Evolutionary conservation across 1,139 yeast genomes (phyloP).

Genomic region (Candida glucosophila): DNA sequence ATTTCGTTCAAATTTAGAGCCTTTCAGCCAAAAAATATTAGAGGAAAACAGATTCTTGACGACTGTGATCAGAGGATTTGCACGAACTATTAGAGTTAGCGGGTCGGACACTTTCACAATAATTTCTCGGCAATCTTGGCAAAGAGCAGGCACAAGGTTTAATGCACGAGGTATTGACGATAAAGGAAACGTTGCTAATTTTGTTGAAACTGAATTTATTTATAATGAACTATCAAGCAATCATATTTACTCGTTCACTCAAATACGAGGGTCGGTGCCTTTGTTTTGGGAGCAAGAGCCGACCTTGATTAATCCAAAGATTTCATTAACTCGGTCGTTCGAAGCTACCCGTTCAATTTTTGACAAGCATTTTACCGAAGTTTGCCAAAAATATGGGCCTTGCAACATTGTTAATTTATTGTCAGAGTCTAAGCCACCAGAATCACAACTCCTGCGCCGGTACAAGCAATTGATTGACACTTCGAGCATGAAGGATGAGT

Average conservation of each 20-base stretch:
- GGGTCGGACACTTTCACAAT: slow-evolving; percentile 58
- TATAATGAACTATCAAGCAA: slow-evolving; percentile 35
- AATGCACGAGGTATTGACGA: slow-evolving; percentile 85
- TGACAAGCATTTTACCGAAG: slow-evolving; percentile 64
- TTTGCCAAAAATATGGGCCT: slow-evolving; percentile 72
- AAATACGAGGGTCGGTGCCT: slow-evolving; percentile 91
- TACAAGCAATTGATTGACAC: slow-evolving; percentile 49
- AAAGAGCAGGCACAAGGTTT: slow-evolving; percentile 91
- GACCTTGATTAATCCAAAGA: slow-evolving; percentile 72
- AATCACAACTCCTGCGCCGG: slow-evolving; percentile 61
- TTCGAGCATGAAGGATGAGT: slow-evolving; percentile 37
- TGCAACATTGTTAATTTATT: slow-evolving; percentile 80
- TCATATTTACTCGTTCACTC: slow-evolving; percentile 68
- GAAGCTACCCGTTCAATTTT: slow-evolving; percentile 94
- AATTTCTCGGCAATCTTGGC: slow-evolving; percentile 90
- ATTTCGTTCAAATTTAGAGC: slow-evolving; percentile 64
- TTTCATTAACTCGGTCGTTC: slow-evolving; percentile 74
- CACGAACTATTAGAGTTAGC: slow-evolving; percentile 62
- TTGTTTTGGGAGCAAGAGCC: slow-evolving; percentile 98
- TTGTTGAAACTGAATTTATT: slow-evolving; percentile 89
- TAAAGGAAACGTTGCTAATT: slow-evolving; percentile 85
- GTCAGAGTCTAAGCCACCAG: slow-evolving; percentile 66
- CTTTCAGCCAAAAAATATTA: slow-evolving; percentile 44
- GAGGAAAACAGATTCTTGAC: slow-evolving; percentile 79
- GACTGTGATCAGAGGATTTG: slow-evolving; percentile 90